These are phyloP conservation scores for Backusella mclennaniae DNA, from an alignment of 192 early-diverging fungal species.

Conservation along the genomic window DNA sequence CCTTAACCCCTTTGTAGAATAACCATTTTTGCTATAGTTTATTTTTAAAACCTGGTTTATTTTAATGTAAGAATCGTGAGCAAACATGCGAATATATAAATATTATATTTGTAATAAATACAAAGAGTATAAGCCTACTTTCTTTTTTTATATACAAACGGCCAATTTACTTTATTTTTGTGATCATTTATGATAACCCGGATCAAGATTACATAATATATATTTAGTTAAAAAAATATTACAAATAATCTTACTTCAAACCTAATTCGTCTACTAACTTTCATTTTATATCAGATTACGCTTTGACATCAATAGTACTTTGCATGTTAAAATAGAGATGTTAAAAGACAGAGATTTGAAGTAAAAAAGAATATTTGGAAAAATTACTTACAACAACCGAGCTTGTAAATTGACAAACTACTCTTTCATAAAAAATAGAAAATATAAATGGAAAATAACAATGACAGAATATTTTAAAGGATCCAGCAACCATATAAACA, in stretches of 20 bases:
- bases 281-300: background rate
- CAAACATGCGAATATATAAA: background rate
- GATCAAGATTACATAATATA: background rate
- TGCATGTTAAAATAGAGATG: no score
- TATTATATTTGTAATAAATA: background rate
- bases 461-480: background rate
- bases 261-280: background rate
- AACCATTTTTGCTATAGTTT: background rate
- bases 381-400: background rate
- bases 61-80: background rate
- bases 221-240: background rate
- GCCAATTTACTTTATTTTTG: background rate
- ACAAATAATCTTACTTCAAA: background rate
- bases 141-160: background rate
- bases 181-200: background rate
- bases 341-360: no score
- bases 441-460: constrained; percentile 1
- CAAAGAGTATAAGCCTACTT: background rate
- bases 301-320: background rate
- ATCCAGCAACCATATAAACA: background rate
- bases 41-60: background rate
- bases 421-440: background rate
- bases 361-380: background rate
- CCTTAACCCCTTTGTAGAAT: background rate
- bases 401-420: background rate